These are phyloP conservation scores for Euphorbia tirucalli DNA, from an alignment of 345 rosid species.

Conservation along the genomic window DNA sequence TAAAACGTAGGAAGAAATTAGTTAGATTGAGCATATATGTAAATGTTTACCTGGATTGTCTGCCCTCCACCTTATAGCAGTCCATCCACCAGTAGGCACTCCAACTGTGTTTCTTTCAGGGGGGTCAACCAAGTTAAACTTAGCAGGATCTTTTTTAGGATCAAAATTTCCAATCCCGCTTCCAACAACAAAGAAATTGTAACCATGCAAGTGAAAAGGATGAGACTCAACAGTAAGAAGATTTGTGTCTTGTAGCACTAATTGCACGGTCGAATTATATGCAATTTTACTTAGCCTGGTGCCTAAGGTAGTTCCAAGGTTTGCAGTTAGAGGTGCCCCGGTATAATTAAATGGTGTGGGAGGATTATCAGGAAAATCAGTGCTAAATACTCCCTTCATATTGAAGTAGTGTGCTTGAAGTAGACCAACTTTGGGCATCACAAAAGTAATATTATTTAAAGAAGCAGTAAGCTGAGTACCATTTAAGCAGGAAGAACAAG, in stretches of 20 bases:
- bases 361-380: slow-evolving; percentile 66
- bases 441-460: slow-evolving; percentile 58
- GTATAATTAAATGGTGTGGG: slow-evolving; percentile 61
- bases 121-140: slow-evolving; percentile 64
- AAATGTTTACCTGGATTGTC: slow-evolving; percentile 57
- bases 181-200: slow-evolving; percentile 65
- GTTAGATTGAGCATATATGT: not conserved
- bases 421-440: slow-evolving; percentile 50
- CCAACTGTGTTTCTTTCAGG: slow-evolving; percentile 67
- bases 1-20: not conserved
- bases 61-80: slow-evolving; percentile 66
- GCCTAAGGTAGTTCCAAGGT: slow-evolving; percentile 39
- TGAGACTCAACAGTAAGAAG: slow-evolving; percentile 65
- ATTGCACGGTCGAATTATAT: slow-evolving; percentile 59
- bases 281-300: slow-evolving; percentile 57
- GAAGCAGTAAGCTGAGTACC: slow-evolving; percentile 57
- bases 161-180: slow-evolving; percentile 63
- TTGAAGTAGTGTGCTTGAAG: slow-evolving; percentile 69
- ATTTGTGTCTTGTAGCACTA: slow-evolving; percentile 65
- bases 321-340: slow-evolving; percentile 53
- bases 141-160: slow-evolving; percentile 55
- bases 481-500: slow-evolving; percentile 48
- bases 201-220: slow-evolving; percentile 77
- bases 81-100: slow-evolving; percentile 74
- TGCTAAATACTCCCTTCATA: slow-evolving; percentile 42